These are phyloP conservation scores for Saccharomyces hybrid DNA, from an alignment of 1,139 yeast genomes.

Conservation along the genomic window DNA sequence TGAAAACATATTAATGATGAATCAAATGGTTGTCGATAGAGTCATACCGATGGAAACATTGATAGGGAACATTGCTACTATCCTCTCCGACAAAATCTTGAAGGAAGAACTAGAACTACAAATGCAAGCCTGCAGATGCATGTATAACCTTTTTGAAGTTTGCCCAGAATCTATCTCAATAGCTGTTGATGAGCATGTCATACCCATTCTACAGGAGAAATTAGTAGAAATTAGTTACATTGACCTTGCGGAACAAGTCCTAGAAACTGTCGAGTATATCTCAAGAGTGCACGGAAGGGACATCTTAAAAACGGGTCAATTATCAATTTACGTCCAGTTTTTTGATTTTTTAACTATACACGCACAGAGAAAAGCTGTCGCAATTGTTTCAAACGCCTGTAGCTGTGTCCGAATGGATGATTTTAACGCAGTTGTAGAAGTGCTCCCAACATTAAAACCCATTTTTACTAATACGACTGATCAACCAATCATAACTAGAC, in stretches of 20 bases:
- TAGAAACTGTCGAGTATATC: conserved; percentile 67
- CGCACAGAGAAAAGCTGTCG: conserved; percentile 78
- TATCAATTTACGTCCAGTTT: conserved; percentile 62
- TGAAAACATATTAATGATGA: conserved; percentile 61
- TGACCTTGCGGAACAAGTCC: conserved; percentile 87
- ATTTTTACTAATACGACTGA: conserved; percentile 58
- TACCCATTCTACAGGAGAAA: conserved; percentile 59
- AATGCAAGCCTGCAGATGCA: conserved; percentile 76
- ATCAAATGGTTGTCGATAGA: conserved; percentile 54
- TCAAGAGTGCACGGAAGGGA: conserved; percentile 48
- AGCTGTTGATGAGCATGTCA: conserved; percentile 60
- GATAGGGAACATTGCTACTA: conserved; percentile 47
- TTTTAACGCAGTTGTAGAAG: conserved; percentile 41
- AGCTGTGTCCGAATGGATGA: conserved; percentile 40
- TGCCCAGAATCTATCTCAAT: conserved; percentile 58
- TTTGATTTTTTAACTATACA: conserved; percentile 85
- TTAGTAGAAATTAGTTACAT: conserved; percentile 72
- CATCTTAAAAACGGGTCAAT: conserved; percentile 52
- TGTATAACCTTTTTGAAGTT: conserved; percentile 75
- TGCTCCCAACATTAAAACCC: conserved; percentile 54
- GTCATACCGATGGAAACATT: conserved; percentile 55
- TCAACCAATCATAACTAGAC: conserved; percentile 18
- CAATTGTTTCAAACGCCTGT: conserved; percentile 73
- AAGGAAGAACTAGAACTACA: conserved; percentile 71
- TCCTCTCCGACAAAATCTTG: conserved; percentile 52